Evolutionary conservation across 2,329 filamentous ascomycete species (phyloP).

Genomic region (Xylariaceae sp.): DNA sequence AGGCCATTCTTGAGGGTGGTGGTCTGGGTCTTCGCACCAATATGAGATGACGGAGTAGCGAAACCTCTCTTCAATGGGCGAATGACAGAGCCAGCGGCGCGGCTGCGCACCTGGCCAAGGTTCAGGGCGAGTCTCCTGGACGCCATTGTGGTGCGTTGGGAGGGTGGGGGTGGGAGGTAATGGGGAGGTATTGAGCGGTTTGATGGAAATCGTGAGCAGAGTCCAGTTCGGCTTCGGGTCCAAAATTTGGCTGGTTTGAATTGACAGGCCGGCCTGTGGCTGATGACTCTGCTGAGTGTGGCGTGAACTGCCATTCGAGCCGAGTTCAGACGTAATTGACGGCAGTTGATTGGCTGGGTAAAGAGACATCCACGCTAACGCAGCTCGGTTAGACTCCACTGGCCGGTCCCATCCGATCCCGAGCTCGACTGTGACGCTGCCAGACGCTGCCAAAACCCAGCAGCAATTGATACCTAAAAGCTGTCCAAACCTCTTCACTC

Average conservation of each 20-base stretch:
- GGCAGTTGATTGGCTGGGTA: constrained; percentile 24
- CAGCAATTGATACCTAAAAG: not conserved
- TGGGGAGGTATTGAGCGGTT: constrained; percentile 48
- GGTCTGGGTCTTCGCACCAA: constrained; percentile 80
- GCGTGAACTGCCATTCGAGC: constrained; percentile 13
- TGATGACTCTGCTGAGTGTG: constrained; percentile 8
- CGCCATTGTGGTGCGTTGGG: constrained; percentile 62
- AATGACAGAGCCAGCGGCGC: constrained; percentile 74
- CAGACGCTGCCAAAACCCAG: not conserved
- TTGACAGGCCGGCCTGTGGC: constrained; percentile 20
- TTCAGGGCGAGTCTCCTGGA: constrained; percentile 96
- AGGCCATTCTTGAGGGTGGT: constrained; percentile 96
- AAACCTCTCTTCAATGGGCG: constrained; percentile 77
- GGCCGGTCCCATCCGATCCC: not conserved
- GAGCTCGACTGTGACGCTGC: not conserved
- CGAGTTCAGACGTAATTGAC: constrained; percentile 20
- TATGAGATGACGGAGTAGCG: constrained; percentile 64
- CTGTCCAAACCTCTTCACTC: not conserved
- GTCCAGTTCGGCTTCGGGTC: constrained; percentile 27
- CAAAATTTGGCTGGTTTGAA: constrained; percentile 31
- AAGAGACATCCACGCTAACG: not conserved
- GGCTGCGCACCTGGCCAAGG: constrained; percentile 85
- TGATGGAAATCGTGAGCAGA: constrained; percentile 38
- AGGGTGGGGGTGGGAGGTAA: constrained; percentile 38
- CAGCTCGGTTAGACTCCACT: not conserved